These are phyloP conservation scores for Leptographium galeiforme DNA, from an alignment of 2,329 filamentous ascomycete species.

Conservation along the genomic window DNA sequence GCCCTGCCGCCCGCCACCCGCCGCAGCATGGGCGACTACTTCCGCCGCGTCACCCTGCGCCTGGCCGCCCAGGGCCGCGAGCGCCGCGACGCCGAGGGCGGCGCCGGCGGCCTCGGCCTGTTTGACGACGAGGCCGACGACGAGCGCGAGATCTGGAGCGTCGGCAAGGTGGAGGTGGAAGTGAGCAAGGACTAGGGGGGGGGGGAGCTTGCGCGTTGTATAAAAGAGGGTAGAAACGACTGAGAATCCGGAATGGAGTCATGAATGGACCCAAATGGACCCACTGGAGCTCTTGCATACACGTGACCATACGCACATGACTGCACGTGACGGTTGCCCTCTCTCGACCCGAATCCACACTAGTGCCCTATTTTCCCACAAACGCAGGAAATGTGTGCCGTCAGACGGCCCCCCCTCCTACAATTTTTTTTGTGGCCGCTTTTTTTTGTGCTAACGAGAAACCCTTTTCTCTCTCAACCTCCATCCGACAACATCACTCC, in stretches of 20 bases:
- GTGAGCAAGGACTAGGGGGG: constrained; percentile 13
- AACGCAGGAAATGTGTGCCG: constrained; percentile 8
- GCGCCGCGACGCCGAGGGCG: constrained; percentile 81
- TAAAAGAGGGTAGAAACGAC: background rate
- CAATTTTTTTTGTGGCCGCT: constrained; percentile 5
- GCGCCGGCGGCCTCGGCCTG: constrained; percentile 70
- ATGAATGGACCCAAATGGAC: too few relatives aligned
- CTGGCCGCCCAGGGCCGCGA: constrained; percentile 80
- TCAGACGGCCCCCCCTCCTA: constrained; percentile 6
- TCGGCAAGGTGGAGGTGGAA: constrained; percentile 72
- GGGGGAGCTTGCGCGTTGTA: too few relatives aligned
- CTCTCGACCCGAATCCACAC: constrained; percentile 4
- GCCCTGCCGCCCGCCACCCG: constrained; percentile 50
- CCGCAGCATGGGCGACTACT: constrained; percentile 90
- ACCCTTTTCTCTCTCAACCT: background rate
- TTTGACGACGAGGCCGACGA: constrained; percentile 88
- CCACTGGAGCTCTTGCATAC: too few relatives aligned
- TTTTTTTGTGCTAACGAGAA: constrained; percentile 5
- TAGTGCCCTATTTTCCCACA: constrained; percentile 9
- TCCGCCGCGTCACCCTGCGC: constrained; percentile 79
- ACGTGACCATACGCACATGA: background rate
- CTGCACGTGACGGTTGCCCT: constrained; percentile 10
- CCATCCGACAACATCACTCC: constrained; percentile 1
- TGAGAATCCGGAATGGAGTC: background rate
- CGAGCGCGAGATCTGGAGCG: constrained; percentile 89